phyloP scores from a whole-genome alignment of 495 filamentous ascomycete species.

The Xylaria cubensis region DNA sequence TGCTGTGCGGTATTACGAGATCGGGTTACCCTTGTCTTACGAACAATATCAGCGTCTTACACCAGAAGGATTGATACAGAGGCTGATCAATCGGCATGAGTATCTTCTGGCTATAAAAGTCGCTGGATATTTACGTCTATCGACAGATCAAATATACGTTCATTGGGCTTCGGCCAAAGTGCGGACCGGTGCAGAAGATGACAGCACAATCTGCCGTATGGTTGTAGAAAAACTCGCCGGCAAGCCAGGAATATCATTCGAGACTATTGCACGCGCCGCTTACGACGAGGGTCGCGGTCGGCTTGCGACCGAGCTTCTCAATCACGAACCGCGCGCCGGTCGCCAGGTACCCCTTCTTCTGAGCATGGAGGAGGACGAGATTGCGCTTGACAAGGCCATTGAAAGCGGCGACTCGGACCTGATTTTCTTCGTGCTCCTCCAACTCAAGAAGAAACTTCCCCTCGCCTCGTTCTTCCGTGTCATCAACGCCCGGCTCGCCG shows the following conservation, averaged over 20 bases:
- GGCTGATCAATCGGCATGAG: conserved; percentile 86
- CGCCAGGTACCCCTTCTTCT: conserved; percentile 95
- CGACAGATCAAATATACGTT: conserved; percentile 89
- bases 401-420: conserved; percentile 95
- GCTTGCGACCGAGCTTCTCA: conserved; percentile 87
- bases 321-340: conserved; percentile 91
- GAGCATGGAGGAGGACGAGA: conserved; percentile 93
- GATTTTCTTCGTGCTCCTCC: conserved; percentile 84
- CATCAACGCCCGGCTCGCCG: conserved; percentile 84
- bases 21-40: conserved; percentile 90
- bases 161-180: conserved; percentile 98
- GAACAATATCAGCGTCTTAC: conserved; percentile 88
- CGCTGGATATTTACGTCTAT: conserved; percentile 85
- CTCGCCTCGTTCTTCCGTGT: conserved; percentile 91
- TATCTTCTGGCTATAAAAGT: conserved; percentile 89
- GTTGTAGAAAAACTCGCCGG: conserved; percentile 87
- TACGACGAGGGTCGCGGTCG: conserved; percentile 90
- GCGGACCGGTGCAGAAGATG: conserved; percentile 79
- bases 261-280: conserved; percentile 90
- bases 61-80: conserved; percentile 82
- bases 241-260: conserved; percentile 92
- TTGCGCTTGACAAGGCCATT: conserved; percentile 96
- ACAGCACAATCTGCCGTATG: conserved; percentile 84
- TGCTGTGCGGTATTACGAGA: conserved; percentile 86
- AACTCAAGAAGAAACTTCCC: conserved; percentile 89